phyloP scores from a whole-genome alignment of 2,329 filamentous ascomycete species.

The Cadophora sp. region DNA sequence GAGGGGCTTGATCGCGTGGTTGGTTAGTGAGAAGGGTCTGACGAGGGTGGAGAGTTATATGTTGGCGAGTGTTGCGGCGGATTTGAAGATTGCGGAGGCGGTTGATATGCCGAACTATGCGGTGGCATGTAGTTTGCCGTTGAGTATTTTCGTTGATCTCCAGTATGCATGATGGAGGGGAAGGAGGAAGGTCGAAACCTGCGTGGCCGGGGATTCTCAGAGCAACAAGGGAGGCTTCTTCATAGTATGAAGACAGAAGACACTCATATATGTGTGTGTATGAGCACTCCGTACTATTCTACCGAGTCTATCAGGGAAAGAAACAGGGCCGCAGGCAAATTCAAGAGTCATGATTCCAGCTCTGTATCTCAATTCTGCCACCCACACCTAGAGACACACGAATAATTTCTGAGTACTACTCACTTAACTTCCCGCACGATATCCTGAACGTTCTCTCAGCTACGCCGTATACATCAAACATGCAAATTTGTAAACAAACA shows the following conservation, averaged over 20 bases:
- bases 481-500: neutral
- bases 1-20: conserved; percentile 55
- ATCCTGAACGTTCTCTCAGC: neutral
- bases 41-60: conserved; percentile 58
- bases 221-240: neutral
- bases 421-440: too few relatives aligned
- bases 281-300: too few relatives aligned
- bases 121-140: conserved; percentile 55
- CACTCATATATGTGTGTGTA: too few relatives aligned
- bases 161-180: conserved; percentile 30
- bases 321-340: too few relatives aligned
- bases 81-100: conserved; percentile 57
- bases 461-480: too few relatives aligned
- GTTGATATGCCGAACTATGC: conserved; percentile 62
- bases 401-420: too few relatives aligned
- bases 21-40: conserved; percentile 54
- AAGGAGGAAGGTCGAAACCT: too few relatives aligned
- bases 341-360: too few relatives aligned
- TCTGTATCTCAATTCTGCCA: too few relatives aligned
- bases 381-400: too few relatives aligned
- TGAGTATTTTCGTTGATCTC: conserved; percentile 52
- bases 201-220: neutral
- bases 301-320: too few relatives aligned
- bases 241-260: neutral
- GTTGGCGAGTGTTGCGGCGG: conserved; percentile 55